These are phyloP conservation scores for Aspergillus clavatus DNA, from an alignment of 2,329 filamentous ascomycete species.

Conservation along the genomic window DNA sequence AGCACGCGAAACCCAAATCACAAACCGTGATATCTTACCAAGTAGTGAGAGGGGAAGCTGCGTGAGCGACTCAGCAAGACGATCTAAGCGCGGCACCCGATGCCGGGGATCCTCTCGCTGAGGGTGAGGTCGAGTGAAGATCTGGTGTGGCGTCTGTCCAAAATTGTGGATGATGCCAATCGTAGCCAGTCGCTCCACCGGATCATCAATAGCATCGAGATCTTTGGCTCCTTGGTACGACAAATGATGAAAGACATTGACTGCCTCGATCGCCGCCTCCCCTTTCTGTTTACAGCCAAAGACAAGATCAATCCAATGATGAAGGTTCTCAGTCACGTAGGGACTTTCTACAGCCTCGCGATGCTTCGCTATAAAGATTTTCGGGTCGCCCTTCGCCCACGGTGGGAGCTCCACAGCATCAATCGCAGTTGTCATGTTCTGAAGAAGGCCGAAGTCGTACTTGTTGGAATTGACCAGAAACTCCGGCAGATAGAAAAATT, in stretches of 20 bases:
- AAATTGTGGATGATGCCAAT: slow-evolving; percentile 99
- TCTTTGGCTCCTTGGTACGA: slow-evolving; percentile 94
- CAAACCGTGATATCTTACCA: slow-evolving; percentile 38
- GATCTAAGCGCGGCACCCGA: slow-evolving; percentile 68
- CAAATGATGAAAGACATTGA: slow-evolving; percentile 93
- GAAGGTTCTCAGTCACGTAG: slow-evolving; percentile 81
- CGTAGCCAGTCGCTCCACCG: slow-evolving; percentile 77
- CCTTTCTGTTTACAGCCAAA: slow-evolving; percentile 94
- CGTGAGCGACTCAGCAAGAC: slow-evolving; percentile 67
- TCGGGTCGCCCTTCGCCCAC: slow-evolving; percentile 94
- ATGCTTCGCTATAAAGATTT: slow-evolving; percentile 92
- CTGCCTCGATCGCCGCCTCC: slow-evolving; percentile 81
- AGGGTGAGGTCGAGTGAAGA: slow-evolving; percentile 78
- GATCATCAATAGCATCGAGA: slow-evolving; percentile 83
- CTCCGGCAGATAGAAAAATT: slow-evolving; percentile 95
- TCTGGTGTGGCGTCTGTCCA: slow-evolving; percentile 92
- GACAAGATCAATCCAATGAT: slow-evolving; percentile 92
- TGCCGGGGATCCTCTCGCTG: slow-evolving; percentile 64
- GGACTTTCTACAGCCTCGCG: slow-evolving; percentile 93
- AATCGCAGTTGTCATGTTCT: slow-evolving; percentile 73
- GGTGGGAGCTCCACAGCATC: slow-evolving; percentile 85
- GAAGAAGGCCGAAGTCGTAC: slow-evolving; percentile 86
- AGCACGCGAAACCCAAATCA: background rate
- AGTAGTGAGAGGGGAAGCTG: slow-evolving; percentile 74
- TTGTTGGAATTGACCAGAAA: slow-evolving; percentile 91